Evolutionary conservation across 2,329 filamentous ascomycete genomes (phyloP), one percentile per base, ranked within the genome.

Genomic region (Aspergillus uvarum): DNA sequence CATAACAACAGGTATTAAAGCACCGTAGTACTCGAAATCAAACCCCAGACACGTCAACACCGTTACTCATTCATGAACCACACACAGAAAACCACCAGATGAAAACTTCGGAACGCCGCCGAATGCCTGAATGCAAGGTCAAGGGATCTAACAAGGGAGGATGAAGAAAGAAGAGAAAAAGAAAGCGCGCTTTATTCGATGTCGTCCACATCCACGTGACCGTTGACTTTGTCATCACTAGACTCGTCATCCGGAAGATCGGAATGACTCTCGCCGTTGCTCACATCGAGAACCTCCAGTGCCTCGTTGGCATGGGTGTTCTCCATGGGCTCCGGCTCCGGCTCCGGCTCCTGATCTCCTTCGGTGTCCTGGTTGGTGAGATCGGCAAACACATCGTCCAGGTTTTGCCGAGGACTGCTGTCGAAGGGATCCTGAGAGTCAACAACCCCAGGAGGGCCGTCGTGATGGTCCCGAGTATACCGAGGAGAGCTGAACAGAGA

Each of bases 221-320:
- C 63, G 47, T 72, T 69, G 35, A 54, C 47, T 54, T 67, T 71
- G 22, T 62, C 67, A 22, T 62, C 66, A 6, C 67, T 67, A 24
- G 72, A 69, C 47, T 68, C 68, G 48, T 74, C 75, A 26, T 72
- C 32, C 32, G 32, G 32, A 35, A 35, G 38, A 1, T 44, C 38
- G n/a, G 38, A 44, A 44, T 44, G 38, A 16, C n/a, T 44, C 38
- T 44, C 72, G 19, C 70, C 72, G 47, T 75, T 75, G 61, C 74
- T 74, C 26, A 74, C 77, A 59, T 77, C 72, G 14, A 79, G 71
- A 22, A 70, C 75, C 59, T 81, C 79, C 21, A 81, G 67, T 4
- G 79, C 79, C 64, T 81, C 79, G 47, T 77, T 79, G 7, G 78
- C 78, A 65, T 81, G 78, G n/a, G 75, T 77, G 29, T 79, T 78